Percentiles rank a stretch among this genome's conserved stretches.
Evolutionary conservation across 2,329 filamentous ascomycete genomes (phyloP).

Genomic region (Phialocephala sp.): DNA sequence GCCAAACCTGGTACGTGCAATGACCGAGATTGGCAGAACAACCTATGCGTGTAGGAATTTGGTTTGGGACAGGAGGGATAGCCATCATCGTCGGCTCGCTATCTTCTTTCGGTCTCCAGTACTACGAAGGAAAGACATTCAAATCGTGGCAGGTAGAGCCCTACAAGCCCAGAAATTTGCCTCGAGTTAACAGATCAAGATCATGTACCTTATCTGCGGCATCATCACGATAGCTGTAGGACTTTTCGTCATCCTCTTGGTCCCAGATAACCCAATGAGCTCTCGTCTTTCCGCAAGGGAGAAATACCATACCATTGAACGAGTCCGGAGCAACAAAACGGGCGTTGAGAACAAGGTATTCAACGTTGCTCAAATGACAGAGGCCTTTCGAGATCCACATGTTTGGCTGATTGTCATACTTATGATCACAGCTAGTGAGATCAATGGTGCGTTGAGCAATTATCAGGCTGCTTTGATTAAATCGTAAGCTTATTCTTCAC

Average conservation of each 20-base stretch:
- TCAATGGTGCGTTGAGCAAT: not conserved
- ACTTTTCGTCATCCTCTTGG: not conserved
- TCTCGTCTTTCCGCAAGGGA: not conserved
- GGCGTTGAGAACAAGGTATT: not conserved
- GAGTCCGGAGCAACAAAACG: not conserved
- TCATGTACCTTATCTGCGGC: conserved; percentile 5
- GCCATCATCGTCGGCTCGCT: not conserved
- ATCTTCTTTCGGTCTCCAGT: not conserved
- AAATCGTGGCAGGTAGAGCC: not conserved
- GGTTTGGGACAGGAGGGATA: not conserved
- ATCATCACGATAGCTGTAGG: not conserved
- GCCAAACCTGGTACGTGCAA: not conserved
- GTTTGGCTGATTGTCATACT: not conserved
- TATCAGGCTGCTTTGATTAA: not conserved
- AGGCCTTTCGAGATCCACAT: not conserved
- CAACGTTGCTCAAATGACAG: not conserved
- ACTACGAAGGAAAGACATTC: not conserved
- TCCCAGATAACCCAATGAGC: not conserved
- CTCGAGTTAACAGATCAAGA: not conserved
- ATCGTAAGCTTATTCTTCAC: not conserved
- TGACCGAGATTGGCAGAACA: not conserved
- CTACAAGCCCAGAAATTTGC: not conserved
- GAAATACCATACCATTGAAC: not conserved
- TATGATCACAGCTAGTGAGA: not conserved
- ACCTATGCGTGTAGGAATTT: not conserved